Evolutionary conservation across 1,284 basidiomycete species (phyloP).

Genomic region (Pulchroboletus neoregius): DNA sequence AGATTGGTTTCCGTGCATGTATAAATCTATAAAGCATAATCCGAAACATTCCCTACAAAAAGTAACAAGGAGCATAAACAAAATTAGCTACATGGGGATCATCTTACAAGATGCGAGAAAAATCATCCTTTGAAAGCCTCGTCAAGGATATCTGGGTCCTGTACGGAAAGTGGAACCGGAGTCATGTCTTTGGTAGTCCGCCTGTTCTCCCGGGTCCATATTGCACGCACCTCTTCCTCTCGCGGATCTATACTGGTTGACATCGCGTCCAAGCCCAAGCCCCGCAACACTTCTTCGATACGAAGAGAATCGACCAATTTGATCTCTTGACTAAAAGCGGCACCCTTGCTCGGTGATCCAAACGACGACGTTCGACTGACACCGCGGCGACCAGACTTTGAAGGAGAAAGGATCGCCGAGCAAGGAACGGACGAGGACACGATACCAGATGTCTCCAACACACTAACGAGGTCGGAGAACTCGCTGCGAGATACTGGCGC

Average conservation of each 20-base stretch:
- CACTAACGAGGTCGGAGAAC: conserved; percentile 63
- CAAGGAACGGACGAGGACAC: conserved; percentile 38
- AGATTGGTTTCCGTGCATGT: conserved; percentile 5
- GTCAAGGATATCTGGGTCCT: conserved; percentile 39
- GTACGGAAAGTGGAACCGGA: conserved; percentile 26
- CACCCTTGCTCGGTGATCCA: conserved; percentile 40
- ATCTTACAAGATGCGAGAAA: conserved; percentile 5
- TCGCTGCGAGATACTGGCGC: conserved; percentile 67
- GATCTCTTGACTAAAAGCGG: conserved; percentile 45
- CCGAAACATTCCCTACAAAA: conserved; percentile 12
- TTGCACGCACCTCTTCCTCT: conserved; percentile 62
- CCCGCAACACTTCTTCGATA: conserved; percentile 60
- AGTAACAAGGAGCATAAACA: conserved; percentile 10
- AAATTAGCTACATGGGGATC: conserved; percentile 6
- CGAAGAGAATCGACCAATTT: conserved; percentile 55
- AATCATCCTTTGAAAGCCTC: conserved; percentile 52
- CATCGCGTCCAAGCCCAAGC: conserved; percentile 45
- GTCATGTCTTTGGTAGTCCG: conserved; percentile 55
- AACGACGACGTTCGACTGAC: conserved; percentile 60
- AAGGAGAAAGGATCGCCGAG: conserved; percentile 38
- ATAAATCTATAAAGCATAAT: conserved; percentile 31
- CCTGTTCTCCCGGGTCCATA: conserved; percentile 63
- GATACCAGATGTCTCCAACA: conserved; percentile 71
- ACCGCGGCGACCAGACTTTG: conserved; percentile 41
- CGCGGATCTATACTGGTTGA: conserved; percentile 42